Base-by-base conservation (phyloP, 208 protist genomes). In the Angomonas ambiguus region DNA sequence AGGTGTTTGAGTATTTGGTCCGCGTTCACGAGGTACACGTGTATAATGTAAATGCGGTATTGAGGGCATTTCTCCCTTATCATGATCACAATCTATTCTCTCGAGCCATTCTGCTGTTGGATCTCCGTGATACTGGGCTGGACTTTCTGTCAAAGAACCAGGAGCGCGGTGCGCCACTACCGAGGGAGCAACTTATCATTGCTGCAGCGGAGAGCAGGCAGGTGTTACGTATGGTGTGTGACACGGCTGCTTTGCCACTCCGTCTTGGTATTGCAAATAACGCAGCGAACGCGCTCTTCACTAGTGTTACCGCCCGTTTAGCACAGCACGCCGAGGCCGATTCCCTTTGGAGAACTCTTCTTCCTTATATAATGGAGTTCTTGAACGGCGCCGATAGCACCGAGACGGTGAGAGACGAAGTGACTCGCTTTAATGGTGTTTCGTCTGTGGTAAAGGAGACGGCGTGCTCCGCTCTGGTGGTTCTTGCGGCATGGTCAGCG, bases 1-100 rank as follows among this genome's bases (percentile, higher is more conserved):
- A 95, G 74, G 89, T 91, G 1, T 87, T 95, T 51, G 85, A 95
- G 72, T 95, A 86, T 53, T 67, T 94, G 31, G 83, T 94, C 13
- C 85, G 88, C 11, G 88, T 92, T 25, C 76, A 90, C 56, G 85
- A 95, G 73, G 81, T 93, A 18, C 89, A 95, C 74, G 73, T 91
- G 64, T 91, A 91, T 76, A 91, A 95, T 67, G 82, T 85, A 8
- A 42, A 35, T 0, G 71, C 82, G 1, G 83, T 95, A 10, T 72
- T 95, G 20, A 77, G 84, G 11, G 76, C 84, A 27, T 92, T 95
- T 62, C 28, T 95, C 34, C 89, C 89, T 18, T 92, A 92, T 57
- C 89, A 95, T 70, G 89, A 95, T 60, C 89, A 95, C 74, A 88
- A 83, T 51, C 62, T 95, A 30, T 95, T 95, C 60, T 79, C 82